phyloP scores from a whole-genome alignment of 108 stramenopile species.

The Pseudonitzschia pungens region DNA sequence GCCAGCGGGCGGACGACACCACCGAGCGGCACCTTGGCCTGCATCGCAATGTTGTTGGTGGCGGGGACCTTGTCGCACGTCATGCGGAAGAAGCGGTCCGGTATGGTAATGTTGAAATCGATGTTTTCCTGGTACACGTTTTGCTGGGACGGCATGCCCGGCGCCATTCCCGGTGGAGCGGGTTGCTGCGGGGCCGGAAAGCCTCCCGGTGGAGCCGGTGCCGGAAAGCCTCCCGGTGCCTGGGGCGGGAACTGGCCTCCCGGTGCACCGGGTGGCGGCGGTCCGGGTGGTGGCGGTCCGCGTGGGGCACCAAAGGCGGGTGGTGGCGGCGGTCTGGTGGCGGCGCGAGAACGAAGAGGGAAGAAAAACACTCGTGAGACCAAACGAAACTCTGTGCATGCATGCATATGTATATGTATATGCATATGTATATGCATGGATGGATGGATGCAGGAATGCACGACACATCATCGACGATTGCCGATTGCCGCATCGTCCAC shows the following conservation, averaged over 20 bases:
- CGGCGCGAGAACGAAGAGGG: background rate
- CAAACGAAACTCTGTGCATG: no score
- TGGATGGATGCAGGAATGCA: no score
- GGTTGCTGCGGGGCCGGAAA: slow-evolving; percentile 14
- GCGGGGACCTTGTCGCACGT: slow-evolving; percentile 59
- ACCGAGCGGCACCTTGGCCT: slow-evolving; percentile 74
- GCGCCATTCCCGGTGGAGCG: slow-evolving; percentile 25
- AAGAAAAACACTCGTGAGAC: background rate
- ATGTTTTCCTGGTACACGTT: slow-evolving; percentile 57
- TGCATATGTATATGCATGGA: no score
- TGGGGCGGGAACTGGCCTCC: slow-evolving; percentile 45
- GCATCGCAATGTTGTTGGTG: slow-evolving; percentile 49
- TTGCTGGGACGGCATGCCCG: slow-evolving; percentile 13
- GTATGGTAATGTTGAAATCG: slow-evolving; percentile 68
- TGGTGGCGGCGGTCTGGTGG: no score
- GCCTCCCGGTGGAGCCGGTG: slow-evolving; percentile 28
- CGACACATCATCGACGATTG: no score
- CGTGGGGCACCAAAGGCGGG: slow-evolving; percentile 11
- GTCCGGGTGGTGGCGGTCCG: slow-evolving; percentile 22
- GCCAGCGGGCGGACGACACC: slow-evolving; percentile 81
- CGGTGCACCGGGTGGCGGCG: no score
- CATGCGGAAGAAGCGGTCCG: slow-evolving; percentile 59
- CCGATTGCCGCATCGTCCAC: no score
- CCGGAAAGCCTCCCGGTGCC: slow-evolving; percentile 21
- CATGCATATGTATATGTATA: no score